phyloP scores from a whole-genome alignment of 129 eudicot species.

The Chrysanthemum makinoi region DNA sequence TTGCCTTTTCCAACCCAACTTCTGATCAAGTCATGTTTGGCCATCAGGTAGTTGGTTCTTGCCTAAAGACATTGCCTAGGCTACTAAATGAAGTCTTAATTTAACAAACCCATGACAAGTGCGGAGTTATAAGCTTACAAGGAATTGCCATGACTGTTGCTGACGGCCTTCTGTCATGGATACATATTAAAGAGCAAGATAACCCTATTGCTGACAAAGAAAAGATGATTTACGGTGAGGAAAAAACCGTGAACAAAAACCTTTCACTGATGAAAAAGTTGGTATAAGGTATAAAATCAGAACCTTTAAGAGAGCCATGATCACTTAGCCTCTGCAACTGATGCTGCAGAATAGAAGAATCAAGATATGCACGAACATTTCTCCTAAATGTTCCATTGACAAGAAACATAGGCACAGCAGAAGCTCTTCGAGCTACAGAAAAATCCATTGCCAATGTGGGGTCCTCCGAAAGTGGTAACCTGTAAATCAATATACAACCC shows the following conservation, averaged over 20 bases:
- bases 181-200: no score
- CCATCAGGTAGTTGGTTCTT: no score
- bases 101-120: no score
- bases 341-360: constrained; percentile 89
- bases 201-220: no score
- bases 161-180: no score
- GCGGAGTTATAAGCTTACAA: no score
- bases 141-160: no score
- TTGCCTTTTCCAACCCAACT: no score
- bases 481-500: constrained; percentile 18
- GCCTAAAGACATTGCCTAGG: no score
- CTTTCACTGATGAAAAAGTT: neutral
- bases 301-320: constrained; percentile 88
- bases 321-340: constrained; percentile 80
- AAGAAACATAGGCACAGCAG: constrained; percentile 83
- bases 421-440: constrained; percentile 89
- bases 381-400: constrained; percentile 93
- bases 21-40: no score
- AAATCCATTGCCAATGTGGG: constrained; percentile 97
- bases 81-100: no score
- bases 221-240: no score
- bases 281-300: neutral
- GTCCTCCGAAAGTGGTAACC: constrained; percentile 90
- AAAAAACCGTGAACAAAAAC: neutral
- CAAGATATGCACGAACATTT: constrained; percentile 85